Conservation (phyloP, 2,329 filamentous ascomycete genomes). For the Acephala macrosclerotiorum region DNA sequence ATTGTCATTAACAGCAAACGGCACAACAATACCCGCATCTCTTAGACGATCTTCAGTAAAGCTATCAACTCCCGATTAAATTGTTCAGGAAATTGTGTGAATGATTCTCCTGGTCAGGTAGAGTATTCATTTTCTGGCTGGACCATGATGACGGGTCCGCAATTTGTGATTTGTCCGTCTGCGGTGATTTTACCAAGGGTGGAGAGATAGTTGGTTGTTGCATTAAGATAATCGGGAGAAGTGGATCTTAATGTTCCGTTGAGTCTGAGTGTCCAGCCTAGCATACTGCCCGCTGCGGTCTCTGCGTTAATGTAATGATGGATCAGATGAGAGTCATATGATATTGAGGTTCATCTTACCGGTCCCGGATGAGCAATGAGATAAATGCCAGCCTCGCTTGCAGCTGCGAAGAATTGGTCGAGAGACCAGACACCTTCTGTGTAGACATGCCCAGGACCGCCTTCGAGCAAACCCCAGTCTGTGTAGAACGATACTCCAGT, state of each 20-base stretch:
- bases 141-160: slow-evolving; percentile 74
- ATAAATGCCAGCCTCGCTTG: slow-evolving; percentile 74
- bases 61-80: neutral
- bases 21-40: slow-evolving; percentile 72
- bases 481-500: slow-evolving; percentile 80
- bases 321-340: neutral
- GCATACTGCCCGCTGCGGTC: slow-evolving; percentile 76
- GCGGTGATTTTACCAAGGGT: slow-evolving; percentile 71
- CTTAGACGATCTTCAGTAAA: neutral
- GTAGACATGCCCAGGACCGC: slow-evolving; percentile 70
- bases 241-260: slow-evolving; percentile 49
- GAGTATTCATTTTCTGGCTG: slow-evolving; percentile 83
- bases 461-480: slow-evolving; percentile 79
- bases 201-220: slow-evolving; percentile 64
- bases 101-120: slow-evolving; percentile 43
- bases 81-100: neutral
- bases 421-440: slow-evolving; percentile 74
- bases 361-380: slow-evolving; percentile 74
- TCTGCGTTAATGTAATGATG: slow-evolving; percentile 70
- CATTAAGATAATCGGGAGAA: slow-evolving; percentile 57
- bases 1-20: slow-evolving; percentile 77
- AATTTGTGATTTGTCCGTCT: slow-evolving; percentile 78
- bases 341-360: neutral
- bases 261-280: slow-evolving; percentile 69
- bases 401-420: slow-evolving; percentile 77